Percentiles rank a stretch among this genome's conserved stretches.
Conservation (phyloP, 495 filamentous ascomycete species). For the Podospora bellae-mahoneyi region DNA sequence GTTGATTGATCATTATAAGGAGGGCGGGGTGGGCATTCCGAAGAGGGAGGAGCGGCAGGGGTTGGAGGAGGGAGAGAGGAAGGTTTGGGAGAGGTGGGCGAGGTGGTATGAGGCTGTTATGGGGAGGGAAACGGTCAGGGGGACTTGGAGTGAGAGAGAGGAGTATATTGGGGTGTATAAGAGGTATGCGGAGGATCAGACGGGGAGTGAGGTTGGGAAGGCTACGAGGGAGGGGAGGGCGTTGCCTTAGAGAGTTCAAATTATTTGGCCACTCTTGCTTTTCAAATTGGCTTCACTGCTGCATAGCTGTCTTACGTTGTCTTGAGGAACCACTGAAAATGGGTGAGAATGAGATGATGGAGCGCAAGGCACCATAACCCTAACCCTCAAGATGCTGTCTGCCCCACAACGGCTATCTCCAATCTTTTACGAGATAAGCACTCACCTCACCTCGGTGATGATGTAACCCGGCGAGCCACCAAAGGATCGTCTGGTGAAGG, state of each 20-base stretch:
- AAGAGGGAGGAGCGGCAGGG: slow-evolving; percentile 16
- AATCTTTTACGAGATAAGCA: background rate
- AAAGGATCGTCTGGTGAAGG: background rate
- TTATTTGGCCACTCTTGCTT: no score
- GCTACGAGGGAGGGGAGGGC: slow-evolving; percentile 60
- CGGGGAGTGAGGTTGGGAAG: slow-evolving; percentile 65
- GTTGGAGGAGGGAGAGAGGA: slow-evolving; percentile 35
- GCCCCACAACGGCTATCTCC: background rate
- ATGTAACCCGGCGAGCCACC: background rate
- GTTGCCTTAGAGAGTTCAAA: slow-evolving; percentile 46
- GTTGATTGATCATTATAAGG: slow-evolving; percentile 68
- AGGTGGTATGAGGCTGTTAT: slow-evolving; percentile 57
- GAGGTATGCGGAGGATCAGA: slow-evolving; percentile 69
- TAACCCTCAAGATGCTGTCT: background rate
- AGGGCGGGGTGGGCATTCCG: slow-evolving; percentile 57
- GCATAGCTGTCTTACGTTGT: no score
- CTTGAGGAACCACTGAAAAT: no score
- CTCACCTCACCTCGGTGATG: background rate
- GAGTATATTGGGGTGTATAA: slow-evolving; percentile 63
- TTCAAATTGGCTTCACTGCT: no score
- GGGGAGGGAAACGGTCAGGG: slow-evolving; percentile 52
- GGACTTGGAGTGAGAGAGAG: slow-evolving; percentile 61
- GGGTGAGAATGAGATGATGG: no score
- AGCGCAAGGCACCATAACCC: background rate
- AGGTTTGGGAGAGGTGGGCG: slow-evolving; percentile 58